phyloP scores from a whole-genome alignment of 495 filamentous ascomycete genomes.

The Terfezia claveryi region DNA sequence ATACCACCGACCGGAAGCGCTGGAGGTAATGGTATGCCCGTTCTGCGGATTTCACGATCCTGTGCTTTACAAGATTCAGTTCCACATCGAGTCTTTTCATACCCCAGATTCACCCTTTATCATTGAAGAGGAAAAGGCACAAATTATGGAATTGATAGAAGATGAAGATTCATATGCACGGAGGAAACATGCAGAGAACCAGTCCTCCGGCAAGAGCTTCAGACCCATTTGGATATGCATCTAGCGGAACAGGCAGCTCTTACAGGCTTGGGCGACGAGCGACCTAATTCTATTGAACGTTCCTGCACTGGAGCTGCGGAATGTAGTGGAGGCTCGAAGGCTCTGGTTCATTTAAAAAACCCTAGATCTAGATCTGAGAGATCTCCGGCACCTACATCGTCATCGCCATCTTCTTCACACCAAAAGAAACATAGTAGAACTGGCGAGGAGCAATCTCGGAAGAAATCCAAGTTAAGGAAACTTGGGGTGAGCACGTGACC shows the following conservation, averaged over 20 bases:
- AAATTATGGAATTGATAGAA: slow-evolving; percentile 5
- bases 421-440: no score
- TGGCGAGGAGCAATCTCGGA: no score
- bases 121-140: slow-evolving; percentile 18
- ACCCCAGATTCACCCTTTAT: slow-evolving; percentile 35
- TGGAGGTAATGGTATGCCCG: slow-evolving; percentile 18
- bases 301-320: no score
- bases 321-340: no score
- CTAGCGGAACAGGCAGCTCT: slow-evolving; percentile 32
- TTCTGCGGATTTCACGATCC: slow-evolving; percentile 25
- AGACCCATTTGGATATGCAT: slow-evolving; percentile 57
- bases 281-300: no score
- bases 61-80: slow-evolving; percentile 23
- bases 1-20: no score
- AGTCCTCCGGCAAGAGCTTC: slow-evolving; percentile 36
- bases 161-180: slow-evolving; percentile 34
- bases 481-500: no score
- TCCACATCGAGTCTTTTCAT: slow-evolving; percentile 39
- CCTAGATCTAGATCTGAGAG: no score
- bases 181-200: slow-evolving; percentile 50
- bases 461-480: no score
- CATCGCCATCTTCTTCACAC: neutral
- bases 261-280: slow-evolving; percentile 22
- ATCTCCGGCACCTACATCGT: neutral
- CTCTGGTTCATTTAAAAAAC: no score